These are phyloP conservation scores for Diplodia seriata DNA, from an alignment of 2,329 filamentous ascomycete genomes.

Conservation along the genomic window DNA sequence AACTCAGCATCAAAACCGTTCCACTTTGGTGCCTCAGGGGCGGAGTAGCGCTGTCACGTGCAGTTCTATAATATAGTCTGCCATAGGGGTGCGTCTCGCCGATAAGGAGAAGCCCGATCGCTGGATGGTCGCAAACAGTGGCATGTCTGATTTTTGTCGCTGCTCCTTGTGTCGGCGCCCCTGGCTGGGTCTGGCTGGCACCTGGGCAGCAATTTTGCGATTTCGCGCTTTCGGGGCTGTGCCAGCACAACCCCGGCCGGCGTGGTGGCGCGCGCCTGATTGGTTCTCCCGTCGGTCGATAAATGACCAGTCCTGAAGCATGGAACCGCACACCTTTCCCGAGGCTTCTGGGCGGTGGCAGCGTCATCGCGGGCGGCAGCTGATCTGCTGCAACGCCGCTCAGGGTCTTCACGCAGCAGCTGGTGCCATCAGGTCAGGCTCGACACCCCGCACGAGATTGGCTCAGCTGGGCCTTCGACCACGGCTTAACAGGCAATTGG, in stretches of 20 bases:
- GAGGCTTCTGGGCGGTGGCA: constrained; percentile 7
- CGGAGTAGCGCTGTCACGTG: constrained; percentile 28
- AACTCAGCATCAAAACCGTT: constrained; percentile 1
- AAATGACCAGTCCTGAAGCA: constrained; percentile 21
- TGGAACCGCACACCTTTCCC: constrained; percentile 3
- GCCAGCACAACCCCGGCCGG: constrained; percentile 9
- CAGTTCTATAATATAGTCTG: constrained; percentile 9
- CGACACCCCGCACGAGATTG: neutral
- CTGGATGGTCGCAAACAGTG: neutral
- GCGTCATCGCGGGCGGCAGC: constrained; percentile 9
- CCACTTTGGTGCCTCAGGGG: constrained; percentile 19
- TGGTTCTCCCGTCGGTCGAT: constrained; percentile 12
- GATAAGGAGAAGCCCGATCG: constrained; percentile 13
- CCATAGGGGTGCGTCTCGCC: constrained; percentile 7
- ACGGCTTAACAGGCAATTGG: neutral
- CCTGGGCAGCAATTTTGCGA: constrained; percentile 6
- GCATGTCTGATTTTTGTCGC: neutral
- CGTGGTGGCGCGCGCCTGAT: constrained; percentile 20
- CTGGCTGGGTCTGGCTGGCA: neutral
- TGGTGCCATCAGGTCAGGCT: too few species aligned
- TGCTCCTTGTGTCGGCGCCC: constrained; percentile 7
- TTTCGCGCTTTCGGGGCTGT: constrained; percentile 8
- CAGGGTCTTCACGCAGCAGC: neutral
- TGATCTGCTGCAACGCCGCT: constrained; percentile 12
- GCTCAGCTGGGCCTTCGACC: neutral